Evolutionary conservation across 306 rosid genomes (phyloP).

Genomic region (Morella rubra): DNA sequence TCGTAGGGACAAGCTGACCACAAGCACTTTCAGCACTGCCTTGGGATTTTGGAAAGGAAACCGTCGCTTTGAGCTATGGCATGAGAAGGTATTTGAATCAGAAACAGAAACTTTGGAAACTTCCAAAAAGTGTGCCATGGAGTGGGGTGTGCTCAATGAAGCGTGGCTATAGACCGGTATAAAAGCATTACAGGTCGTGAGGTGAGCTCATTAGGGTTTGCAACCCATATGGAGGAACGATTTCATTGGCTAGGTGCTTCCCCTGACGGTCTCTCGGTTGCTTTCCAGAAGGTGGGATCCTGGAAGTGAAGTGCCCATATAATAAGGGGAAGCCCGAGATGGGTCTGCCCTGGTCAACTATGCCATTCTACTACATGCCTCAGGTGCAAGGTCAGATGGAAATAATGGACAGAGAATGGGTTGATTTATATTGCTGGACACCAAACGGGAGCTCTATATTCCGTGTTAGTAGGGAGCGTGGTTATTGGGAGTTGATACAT

Average conservation of each 20-base stretch:
- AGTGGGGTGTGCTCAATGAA: constrained; percentile 91
- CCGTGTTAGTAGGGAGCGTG: constrained; percentile 62
- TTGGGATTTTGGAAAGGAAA: constrained; percentile 91
- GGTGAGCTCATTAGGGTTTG: constrained; percentile 74
- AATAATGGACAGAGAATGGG: constrained; percentile 88
- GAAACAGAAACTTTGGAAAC: constrained; percentile 42
- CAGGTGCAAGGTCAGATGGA: constrained; percentile 98
- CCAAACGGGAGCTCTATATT: constrained; percentile 90
- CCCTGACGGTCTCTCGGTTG: constrained; percentile 81
- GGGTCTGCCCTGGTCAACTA: constrained; percentile 75
- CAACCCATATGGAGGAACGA: constrained; percentile 55
- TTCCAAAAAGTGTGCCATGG: constrained; percentile 62
- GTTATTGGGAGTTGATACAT: constrained; percentile 75
- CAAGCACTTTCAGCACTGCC: constrained; percentile 93
- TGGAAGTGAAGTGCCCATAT: constrained; percentile 95
- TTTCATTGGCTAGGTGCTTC: constrained; percentile 92
- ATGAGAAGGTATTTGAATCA: constrained; percentile 65
- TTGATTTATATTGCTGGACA: constrained; percentile 90
- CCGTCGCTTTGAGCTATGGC: constrained; percentile 81
- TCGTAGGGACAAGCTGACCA: constrained; percentile 85
- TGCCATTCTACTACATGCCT: constrained; percentile 99
- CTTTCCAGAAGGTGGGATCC: constrained; percentile 62
- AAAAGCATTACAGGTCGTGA: constrained; percentile 72
- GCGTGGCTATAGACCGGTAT: constrained; percentile 71
- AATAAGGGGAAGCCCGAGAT: constrained; percentile 93